These are phyloP conservation scores for Colletotrichum sansevieriae DNA, from an alignment of 2,329 filamentous ascomycete genomes.

Conservation along the genomic window DNA sequence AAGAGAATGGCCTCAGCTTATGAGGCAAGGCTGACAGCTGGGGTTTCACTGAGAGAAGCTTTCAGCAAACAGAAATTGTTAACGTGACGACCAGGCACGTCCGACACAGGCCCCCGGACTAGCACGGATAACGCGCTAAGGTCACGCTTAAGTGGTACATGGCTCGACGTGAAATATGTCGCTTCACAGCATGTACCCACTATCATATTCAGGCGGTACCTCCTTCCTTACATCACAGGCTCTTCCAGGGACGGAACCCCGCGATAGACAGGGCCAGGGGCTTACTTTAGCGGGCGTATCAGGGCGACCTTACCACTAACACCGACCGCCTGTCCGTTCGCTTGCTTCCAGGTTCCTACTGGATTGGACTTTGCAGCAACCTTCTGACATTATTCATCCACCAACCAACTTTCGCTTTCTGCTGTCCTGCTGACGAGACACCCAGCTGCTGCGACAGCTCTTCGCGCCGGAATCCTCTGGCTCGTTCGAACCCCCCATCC, in stretches of 20 bases:
- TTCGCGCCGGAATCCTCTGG: constrained; percentile 20
- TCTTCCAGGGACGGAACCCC: constrained; percentile 39
- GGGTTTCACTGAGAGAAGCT: constrained; percentile 28
- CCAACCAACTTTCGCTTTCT: constrained; percentile 31
- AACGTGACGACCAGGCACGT: constrained; percentile 27
- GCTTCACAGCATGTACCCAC: constrained; percentile 10
- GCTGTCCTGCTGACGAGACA: constrained; percentile 39
- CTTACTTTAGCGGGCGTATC: constrained; percentile 38
- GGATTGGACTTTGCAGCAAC: constrained; percentile 16
- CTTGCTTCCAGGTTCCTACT: constrained; percentile 1
- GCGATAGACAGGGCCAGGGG: constrained; percentile 40
- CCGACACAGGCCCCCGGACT: constrained; percentile 18
- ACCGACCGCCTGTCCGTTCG: constrained; percentile 24
- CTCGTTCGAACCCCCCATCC: constrained; percentile 4
- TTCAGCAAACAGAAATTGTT: constrained; percentile 37
- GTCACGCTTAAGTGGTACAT: constrained; percentile 39
- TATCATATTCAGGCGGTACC: constrained; percentile 27
- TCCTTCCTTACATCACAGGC: constrained; percentile 25
- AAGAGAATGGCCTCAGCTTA: constrained; percentile 7
- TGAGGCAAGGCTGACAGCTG: constrained; percentile 29
- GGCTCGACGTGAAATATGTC: fast-evolving
- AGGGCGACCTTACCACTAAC: constrained; percentile 36
- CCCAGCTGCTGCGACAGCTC: constrained; percentile 27
- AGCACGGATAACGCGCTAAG: constrained; percentile 31
- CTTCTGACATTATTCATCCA: constrained; percentile 13